Evolutionary conservation across 2,329 filamentous ascomycete genomes (phyloP).

Genomic region (Neofusicoccum sp.): DNA sequence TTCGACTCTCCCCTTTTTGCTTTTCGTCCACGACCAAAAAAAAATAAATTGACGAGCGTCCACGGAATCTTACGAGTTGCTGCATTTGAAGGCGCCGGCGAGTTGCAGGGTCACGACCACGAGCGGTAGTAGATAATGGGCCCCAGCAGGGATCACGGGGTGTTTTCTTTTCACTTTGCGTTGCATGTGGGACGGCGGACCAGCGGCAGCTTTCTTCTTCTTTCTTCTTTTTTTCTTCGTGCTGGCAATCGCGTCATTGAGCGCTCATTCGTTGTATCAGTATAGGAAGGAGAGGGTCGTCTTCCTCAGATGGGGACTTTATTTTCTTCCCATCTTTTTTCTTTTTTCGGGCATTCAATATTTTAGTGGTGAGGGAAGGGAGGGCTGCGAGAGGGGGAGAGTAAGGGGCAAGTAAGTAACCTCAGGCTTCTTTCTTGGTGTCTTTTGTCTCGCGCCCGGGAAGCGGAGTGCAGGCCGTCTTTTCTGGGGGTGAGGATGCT

Average conservation of each 20-base stretch:
- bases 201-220: not conserved
- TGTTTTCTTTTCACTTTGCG: not conserved
- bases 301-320: not conserved
- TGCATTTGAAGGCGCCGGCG: slow-evolving; percentile 10
- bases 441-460: not conserved
- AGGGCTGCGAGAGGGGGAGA: not conserved
- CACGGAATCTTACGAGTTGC: not conserved
- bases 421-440: no score
- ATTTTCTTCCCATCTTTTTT: not conserved
- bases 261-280: slow-evolving; percentile 6
- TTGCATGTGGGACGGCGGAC: not conserved
- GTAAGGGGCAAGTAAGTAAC: no score
- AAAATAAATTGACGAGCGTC: slow-evolving; percentile 4
- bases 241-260: not conserved
- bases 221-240: not conserved
- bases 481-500: not conserved
- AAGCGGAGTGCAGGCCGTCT: slow-evolving; percentile 11
- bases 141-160: not conserved
- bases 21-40: not conserved
- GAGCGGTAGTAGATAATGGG: not conserved
- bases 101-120: not conserved
- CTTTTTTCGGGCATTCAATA: not conserved
- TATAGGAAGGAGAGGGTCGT: not conserved
- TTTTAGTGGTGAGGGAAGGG: not conserved
- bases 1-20: not conserved